These are phyloP conservation scores for Ogataea chonburiensis DNA, from an alignment of 805 yeast genomes.

Conservation along the genomic window DNA sequence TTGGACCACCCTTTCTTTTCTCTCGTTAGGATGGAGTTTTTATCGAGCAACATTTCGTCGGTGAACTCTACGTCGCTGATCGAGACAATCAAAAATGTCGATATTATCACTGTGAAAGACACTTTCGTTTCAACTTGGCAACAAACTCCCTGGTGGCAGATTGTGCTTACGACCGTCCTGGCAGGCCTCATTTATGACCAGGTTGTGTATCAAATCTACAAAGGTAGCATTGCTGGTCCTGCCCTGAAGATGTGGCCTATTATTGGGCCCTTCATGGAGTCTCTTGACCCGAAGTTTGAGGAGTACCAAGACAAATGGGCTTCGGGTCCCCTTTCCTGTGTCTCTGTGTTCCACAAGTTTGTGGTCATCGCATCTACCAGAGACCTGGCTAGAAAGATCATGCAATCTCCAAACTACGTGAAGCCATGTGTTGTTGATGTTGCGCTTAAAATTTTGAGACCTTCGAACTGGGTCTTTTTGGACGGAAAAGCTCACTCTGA, in stretches of 20 bases:
- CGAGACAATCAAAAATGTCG: slow-evolving; percentile 10
- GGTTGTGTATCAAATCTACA: slow-evolving; percentile 70
- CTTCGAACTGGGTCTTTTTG: slow-evolving; percentile 95
- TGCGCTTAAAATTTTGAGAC: slow-evolving; percentile 89
- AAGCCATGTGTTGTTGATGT: slow-evolving; percentile 99
- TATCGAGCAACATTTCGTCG: slow-evolving; percentile 12
- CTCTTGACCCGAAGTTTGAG: slow-evolving; percentile 92
- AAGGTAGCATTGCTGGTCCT: slow-evolving; percentile 93
- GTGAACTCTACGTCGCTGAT: slow-evolving; percentile 9
- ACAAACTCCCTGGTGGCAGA: slow-evolving; percentile 52
- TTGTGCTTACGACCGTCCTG: slow-evolving; percentile 46
- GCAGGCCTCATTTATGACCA: slow-evolving; percentile 65
- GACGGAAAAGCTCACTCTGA: slow-evolving; percentile 96
- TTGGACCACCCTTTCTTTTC: slow-evolving; percentile 3
- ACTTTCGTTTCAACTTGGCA: slow-evolving; percentile 15
- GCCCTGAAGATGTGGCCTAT: slow-evolving; percentile 85
- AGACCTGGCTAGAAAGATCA: slow-evolving; percentile 83
- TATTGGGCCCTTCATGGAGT: slow-evolving; percentile 94
- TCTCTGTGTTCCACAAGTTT: slow-evolving; percentile 95
- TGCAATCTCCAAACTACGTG: slow-evolving; percentile 81
- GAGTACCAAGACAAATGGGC: slow-evolving; percentile 92
- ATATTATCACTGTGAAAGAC: slow-evolving; percentile 6
- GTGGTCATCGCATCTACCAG: slow-evolving; percentile 91
- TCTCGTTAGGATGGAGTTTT: slow-evolving; percentile 21
- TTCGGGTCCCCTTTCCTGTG: slow-evolving; percentile 93